These are phyloP conservation scores for Penicillium italicum DNA, from an alignment of 2,329 filamentous ascomycete species.

Conservation along the genomic window DNA sequence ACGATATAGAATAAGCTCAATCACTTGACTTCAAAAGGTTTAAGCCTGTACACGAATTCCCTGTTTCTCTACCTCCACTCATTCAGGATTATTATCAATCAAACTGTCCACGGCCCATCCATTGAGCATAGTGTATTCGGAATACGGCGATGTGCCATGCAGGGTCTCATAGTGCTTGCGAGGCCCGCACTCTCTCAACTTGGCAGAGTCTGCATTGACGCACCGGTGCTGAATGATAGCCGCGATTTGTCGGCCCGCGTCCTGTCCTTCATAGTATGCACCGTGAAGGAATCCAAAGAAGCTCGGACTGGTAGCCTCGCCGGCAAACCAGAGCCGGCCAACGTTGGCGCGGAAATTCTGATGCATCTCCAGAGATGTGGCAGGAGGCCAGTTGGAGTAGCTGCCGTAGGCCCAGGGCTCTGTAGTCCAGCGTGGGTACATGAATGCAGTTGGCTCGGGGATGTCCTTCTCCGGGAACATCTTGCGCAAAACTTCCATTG, in stretches of 20 bases:
- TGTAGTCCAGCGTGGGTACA: slow-evolving; percentile 58
- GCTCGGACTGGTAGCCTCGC: slow-evolving; percentile 59
- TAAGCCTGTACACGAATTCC: not conserved
- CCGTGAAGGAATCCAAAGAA: slow-evolving; percentile 67
- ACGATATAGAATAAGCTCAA: not conserved
- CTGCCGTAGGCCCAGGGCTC: slow-evolving; percentile 55
- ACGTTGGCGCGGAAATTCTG: slow-evolving; percentile 66
- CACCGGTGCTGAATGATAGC: slow-evolving; percentile 25
- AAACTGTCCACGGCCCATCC: slow-evolving; percentile 31
- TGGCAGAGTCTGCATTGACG: slow-evolving; percentile 12
- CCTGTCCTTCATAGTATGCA: slow-evolving; percentile 56
- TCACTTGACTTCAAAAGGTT: not conserved
- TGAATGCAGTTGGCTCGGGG: slow-evolving; percentile 58
- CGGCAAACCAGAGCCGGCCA: slow-evolving; percentile 60
- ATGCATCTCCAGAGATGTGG: slow-evolving; percentile 61
- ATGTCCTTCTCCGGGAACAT: slow-evolving; percentile 60
- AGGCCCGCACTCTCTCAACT: slow-evolving; percentile 20
- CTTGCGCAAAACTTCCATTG: slow-evolving; percentile 54
- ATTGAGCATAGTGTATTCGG: slow-evolving; percentile 29
- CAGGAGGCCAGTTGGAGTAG: slow-evolving; percentile 66
- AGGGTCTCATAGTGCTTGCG: slow-evolving; percentile 28
- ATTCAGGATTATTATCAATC: slow-evolving; percentile 23
- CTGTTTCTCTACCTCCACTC: not conserved
- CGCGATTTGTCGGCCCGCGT: slow-evolving; percentile 42
- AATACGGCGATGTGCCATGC: slow-evolving; percentile 30